Base-by-base conservation (phyloP, 768 basidiomycete genomes). In the Paxillus ammoniavirescens region DNA sequence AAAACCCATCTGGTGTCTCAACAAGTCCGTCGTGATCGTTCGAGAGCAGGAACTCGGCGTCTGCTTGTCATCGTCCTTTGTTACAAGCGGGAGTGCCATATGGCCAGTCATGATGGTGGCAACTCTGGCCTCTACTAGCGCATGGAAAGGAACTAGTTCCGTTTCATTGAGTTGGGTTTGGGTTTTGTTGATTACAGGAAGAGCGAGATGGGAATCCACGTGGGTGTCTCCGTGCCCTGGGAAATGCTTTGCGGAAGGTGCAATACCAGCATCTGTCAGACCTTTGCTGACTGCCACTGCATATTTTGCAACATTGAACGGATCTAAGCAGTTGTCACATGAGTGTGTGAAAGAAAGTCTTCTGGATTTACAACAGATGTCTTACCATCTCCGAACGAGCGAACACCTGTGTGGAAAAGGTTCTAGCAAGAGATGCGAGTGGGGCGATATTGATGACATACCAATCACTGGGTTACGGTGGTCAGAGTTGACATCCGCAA, bases 151-250 rank as follows among this genome's bases (percentile, higher is more conserved):
- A 1, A 82, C 71, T 10, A 89, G 72, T 61, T 87, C 87, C 7
- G 71, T 78, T 35, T 62, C 46, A 14, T 63, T 44, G 2, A 89
- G 70, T 51, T 77, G 68, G 7, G 65, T 50, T 18, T 69, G 71
- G 2, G 73, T 68, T 54, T 86, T 86, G 49, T 68, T 65, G 61
- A 89, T 87, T 26, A 75, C 66, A 0, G 87, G 87, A 13, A 89
- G 76, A 2, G 77, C 81, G 18, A 85, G 75, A 59, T 89, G 87
- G 1, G 87, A 87, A 61, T 89, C 87, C 43, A 87, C 72, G 51
- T 83, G 77, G 1, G 87, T 89, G 51, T 89, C 86, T 0, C 87
- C 86, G 55, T 89, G 87, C 0, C 87, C 87, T 0, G 86, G 87
- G 60, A 88, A 88, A 61, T 89, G 87, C 60, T 88, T 89, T 3